Evolutionary conservation across 2,329 filamentous ascomycete genomes (phyloP).

Genomic region (Xylaria sp.): DNA sequence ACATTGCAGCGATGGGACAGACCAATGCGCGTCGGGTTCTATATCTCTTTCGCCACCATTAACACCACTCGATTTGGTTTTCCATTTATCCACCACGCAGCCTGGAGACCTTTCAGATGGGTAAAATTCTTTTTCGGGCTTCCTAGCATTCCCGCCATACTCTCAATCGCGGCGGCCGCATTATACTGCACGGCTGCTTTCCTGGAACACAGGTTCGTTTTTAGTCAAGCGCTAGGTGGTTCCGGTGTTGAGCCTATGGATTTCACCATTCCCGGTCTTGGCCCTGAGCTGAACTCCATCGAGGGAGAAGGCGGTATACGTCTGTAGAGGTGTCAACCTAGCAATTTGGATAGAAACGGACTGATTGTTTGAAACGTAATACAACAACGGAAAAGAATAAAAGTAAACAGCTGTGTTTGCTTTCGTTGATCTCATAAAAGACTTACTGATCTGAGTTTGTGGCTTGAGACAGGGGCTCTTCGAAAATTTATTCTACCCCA

Average conservation of each 20-base stretch:
- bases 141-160: not conserved
- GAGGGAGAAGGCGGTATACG: constrained; percentile 8
- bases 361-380: too few relatives aligned
- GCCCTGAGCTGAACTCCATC: constrained; percentile 12
- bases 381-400: too few relatives aligned
- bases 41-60: not conserved
- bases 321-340: not conserved
- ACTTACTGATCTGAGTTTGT: too few relatives aligned
- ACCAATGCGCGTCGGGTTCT: not conserved
- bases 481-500: too few relatives aligned
- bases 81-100: not conserved
- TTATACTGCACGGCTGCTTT: not conserved
- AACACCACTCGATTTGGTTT: not conserved
- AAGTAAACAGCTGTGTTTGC: too few relatives aligned
- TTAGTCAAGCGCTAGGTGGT: constrained; percentile 9
- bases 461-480: too few relatives aligned
- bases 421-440: too few relatives aligned
- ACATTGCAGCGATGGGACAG: not conserved
- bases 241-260: constrained; percentile 20
- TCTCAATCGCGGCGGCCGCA: not conserved
- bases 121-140: not conserved
- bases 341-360: too few relatives aligned
- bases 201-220: not conserved
- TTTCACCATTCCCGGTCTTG: constrained; percentile 12
- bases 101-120: not conserved